Percentiles rank a stretch among this genome's conserved stretches.
These are phyloP conservation scores for Xylaria intraflava DNA, from an alignment of 495 filamentous ascomycete species.

Conservation along the genomic window DNA sequence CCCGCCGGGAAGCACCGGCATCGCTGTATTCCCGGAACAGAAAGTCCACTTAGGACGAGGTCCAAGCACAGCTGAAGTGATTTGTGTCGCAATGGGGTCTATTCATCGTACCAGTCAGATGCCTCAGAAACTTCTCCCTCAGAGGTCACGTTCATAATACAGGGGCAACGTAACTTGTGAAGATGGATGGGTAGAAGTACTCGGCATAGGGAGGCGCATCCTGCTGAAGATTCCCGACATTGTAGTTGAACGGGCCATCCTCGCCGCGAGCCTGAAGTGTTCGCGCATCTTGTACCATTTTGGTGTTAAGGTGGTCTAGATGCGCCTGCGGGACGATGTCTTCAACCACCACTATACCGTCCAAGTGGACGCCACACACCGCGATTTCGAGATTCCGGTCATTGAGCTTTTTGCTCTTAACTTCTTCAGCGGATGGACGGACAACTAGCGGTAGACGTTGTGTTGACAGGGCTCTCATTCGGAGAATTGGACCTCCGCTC, in stretches of 20 bases:
- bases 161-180: constrained; percentile 29
- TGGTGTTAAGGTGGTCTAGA: constrained; percentile 43
- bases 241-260: constrained; percentile 46
- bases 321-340: constrained; percentile 37
- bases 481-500: neutral
- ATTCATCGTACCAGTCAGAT: neutral
- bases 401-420: constrained; percentile 15
- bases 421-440: constrained; percentile 16
- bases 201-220: constrained; percentile 38
- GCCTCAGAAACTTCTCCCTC: neutral
- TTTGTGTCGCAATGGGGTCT: constrained; percentile 46
- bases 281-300: constrained; percentile 47
- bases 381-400: constrained; percentile 45
- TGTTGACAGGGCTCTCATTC: neutral
- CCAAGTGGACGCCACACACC: constrained; percentile 40
- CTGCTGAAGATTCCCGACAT: constrained; percentile 50
- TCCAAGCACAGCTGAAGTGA: constrained; percentile 45
- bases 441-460: constrained; percentile 1
- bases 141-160: neutral
- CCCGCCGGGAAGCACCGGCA: constrained; percentile 35
- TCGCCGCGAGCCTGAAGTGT: constrained; percentile 36
- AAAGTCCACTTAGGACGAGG: constrained; percentile 44
- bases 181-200: constrained; percentile 38
- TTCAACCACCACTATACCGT: constrained; percentile 55
- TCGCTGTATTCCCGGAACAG: constrained; percentile 47